A percentile compares a stretch with the other conserved stretches of the same genome.
Conservation (phyloP, 441 rosid genomes). For the Pelargonium cotyledonis region DNA sequence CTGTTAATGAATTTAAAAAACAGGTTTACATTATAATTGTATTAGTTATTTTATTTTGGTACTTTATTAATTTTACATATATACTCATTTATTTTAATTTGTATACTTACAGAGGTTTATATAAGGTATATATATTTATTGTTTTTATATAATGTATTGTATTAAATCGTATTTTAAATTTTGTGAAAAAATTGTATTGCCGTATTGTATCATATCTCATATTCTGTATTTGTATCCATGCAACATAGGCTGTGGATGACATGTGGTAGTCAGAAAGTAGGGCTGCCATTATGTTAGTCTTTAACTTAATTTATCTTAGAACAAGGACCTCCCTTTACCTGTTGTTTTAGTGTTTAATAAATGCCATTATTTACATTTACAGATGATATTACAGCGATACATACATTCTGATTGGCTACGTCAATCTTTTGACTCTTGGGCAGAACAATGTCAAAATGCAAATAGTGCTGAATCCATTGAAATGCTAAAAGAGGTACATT, state of each 20-base stretch:
- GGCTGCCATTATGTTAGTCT: neutral
- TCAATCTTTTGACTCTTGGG: slow-evolving; percentile 58
- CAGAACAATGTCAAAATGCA: slow-evolving; percentile 56
- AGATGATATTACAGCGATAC: slow-evolving; percentile 74
- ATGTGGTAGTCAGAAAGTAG: neutral
- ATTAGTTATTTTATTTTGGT: too few species aligned
- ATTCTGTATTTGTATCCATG: too few species aligned
- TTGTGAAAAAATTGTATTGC: too few species aligned
- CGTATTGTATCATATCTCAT: too few species aligned
- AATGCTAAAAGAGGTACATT: slow-evolving; percentile 71
- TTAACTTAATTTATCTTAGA: neutral
- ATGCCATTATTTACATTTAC: slow-evolving; percentile 26
- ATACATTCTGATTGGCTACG: slow-evolving; percentile 63
- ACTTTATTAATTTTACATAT: too few species aligned
- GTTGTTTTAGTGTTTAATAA: slow-evolving; percentile 14
- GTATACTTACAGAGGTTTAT: too few species aligned
- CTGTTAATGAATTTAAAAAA: too few species aligned
- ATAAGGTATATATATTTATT: too few species aligned
- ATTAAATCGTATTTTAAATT: too few species aligned
- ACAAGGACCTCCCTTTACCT: neutral
- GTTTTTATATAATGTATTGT: too few species aligned
- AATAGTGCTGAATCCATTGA: slow-evolving; percentile 80
- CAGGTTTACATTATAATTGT: too few species aligned
- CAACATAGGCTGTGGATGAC: neutral
- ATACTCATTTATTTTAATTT: too few species aligned